phyloP scores from a whole-genome alignment of 2,329 filamentous ascomycete genomes.

The Verticillium dahliae region DNA sequence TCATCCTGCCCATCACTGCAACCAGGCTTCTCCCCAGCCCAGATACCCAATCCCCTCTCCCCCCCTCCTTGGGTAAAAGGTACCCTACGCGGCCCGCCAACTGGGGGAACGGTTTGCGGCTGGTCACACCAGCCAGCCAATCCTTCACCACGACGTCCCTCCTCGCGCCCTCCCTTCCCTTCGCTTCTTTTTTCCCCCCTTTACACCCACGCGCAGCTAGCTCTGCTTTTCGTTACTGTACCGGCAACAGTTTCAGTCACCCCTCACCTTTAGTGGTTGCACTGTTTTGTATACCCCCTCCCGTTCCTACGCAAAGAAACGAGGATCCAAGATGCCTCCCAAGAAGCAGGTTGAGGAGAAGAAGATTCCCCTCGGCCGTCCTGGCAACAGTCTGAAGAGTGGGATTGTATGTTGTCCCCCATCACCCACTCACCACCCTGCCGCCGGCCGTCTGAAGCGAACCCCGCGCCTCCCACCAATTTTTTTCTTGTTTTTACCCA shows the following conservation, averaged over 20 bases:
- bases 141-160: conserved; percentile 37
- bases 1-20: background rate
- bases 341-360: conserved; percentile 91
- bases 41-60: background rate
- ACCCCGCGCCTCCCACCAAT: conserved; percentile 1
- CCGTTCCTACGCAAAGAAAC: conserved; percentile 54
- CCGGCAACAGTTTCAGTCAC: conserved; percentile 19
- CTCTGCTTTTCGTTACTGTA: conserved; percentile 46
- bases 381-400: conserved; percentile 97
- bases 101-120: conserved; percentile 24
- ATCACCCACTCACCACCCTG: conserved; percentile 4
- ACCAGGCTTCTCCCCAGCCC: background rate
- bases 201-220: conserved; percentile 57
- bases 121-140: conserved; percentile 30
- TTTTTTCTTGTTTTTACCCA: background rate
- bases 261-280: conserved; percentile 41
- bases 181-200: conserved; percentile 46
- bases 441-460: background rate
- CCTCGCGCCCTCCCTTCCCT: conserved; percentile 29
- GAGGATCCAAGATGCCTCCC: conserved; percentile 75
- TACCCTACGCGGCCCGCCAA: background rate
- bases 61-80: background rate
- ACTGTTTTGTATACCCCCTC: conserved; percentile 39
- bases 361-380: conserved; percentile 92
- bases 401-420: conserved; percentile 69